Base-by-base conservation (phyloP, 2,329 filamentous ascomycete species). In the Xylariaceae sp. region DNA sequence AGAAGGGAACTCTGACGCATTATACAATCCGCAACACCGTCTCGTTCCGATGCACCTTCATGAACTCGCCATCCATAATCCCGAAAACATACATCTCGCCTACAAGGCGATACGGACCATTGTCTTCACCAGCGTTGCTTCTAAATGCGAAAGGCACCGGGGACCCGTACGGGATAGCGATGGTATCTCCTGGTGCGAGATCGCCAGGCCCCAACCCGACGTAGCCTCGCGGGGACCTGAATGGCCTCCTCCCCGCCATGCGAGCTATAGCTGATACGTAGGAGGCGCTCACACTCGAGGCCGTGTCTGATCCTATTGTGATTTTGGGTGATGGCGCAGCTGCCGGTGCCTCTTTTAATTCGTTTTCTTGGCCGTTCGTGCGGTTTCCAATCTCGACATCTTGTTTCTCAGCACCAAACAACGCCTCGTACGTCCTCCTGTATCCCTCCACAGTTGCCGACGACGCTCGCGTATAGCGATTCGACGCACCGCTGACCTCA, bases 51-150 rank as follows among this genome's bases (percentile, higher is more conserved):
- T 56, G 54, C 25, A 55, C 54, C 29, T 52, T 53, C 54, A 56
- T 56, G 37, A 52, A 56, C 42, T 56, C 54, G 33, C 54, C 54
- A 12, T 56, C 52, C 54, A 56, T 56, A 29, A 56, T 56, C 11
- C 54, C 52, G 20, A 53, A 55, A 4, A 46, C 48, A 25, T 55
- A 56, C 1, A 52, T 44, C 35, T 53, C 52, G 6, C 52, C 52
- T 6, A 56, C 48, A 1, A 55, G 33, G 2, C 42, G 25, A 41
- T 36, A 48, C 1, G 37, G 16, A 16, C 16, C 33, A 19, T 19
- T 39, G 6, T 43, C 41, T 21, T 43, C 42, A 6, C 40, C 36
- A 19, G 21, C 20, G 7, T 23, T 19, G 10, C 22, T 38, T 33
- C 54, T 44, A 10, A 56, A 51, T 3, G 52, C 50, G 6, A 56